Evolutionary conservation across 2,329 filamentous ascomycete genomes (phyloP).

Genomic region (Plectosphaerella cucumerina): DNA sequence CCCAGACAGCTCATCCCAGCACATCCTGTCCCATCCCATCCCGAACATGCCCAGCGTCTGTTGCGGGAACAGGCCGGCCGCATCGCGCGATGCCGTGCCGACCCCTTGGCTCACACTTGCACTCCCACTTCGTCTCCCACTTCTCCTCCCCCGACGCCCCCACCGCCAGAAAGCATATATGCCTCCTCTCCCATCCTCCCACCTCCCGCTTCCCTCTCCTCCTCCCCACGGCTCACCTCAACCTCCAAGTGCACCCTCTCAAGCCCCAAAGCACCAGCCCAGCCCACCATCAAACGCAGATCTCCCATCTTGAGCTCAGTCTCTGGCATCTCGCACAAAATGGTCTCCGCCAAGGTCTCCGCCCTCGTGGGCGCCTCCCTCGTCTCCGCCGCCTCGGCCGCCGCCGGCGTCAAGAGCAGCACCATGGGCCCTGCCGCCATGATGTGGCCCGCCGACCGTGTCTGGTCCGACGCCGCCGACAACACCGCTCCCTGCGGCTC

Average conservation of each 20-base stretch:
- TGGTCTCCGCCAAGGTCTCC: slow-evolving; percentile 11
- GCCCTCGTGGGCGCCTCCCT: slow-evolving; percentile 9
- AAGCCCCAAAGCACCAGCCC: not conserved
- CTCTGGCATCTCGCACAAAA: slow-evolving; percentile 5
- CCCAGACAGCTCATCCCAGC: not conserved
- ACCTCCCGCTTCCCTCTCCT: not conserved
- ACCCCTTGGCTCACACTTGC: too few species aligned
- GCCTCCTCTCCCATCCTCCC: not conserved
- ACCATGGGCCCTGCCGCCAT: slow-evolving; percentile 53
- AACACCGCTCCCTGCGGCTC: slow-evolving; percentile 57
- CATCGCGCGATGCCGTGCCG: not conserved
- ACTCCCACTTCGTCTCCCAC: not conserved
- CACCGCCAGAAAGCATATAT: slow-evolving; percentile 3
- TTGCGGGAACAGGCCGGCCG: not conserved
- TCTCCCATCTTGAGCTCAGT: not conserved
- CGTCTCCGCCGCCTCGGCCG: slow-evolving; percentile 4
- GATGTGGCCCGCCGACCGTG: slow-evolving; percentile 55
- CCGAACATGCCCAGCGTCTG: not conserved
- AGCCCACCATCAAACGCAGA: not conserved
- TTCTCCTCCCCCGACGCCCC: too few species aligned
- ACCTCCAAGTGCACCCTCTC: not conserved
- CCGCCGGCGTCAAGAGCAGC: slow-evolving; percentile 10
- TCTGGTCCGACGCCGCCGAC: slow-evolving; percentile 50
- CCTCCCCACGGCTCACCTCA: slow-evolving; percentile 1
- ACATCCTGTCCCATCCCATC: not conserved